Evolutionary conservation across 2,329 filamentous ascomycete species (phyloP).

Genomic region (Exophiala alcalophila): DNA sequence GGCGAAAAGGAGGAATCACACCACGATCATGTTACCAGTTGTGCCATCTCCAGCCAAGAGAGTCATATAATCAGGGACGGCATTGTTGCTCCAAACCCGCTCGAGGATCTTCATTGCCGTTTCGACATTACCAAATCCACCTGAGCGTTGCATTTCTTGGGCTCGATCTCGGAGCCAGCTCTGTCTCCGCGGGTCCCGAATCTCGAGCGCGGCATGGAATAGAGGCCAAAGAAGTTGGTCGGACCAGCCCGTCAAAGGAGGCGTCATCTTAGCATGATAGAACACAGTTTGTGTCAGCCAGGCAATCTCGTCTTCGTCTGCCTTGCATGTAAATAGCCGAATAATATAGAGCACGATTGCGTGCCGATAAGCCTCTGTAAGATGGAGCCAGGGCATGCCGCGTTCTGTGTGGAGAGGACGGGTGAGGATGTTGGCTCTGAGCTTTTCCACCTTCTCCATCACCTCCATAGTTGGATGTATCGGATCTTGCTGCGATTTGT

Average conservation of each 20-base stretch:
- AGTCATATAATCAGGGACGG: slow-evolving; percentile 2
- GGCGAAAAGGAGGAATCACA: background rate
- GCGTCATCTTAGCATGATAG: slow-evolving; percentile 8
- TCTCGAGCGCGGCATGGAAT: slow-evolving; percentile 9
- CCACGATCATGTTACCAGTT: slow-evolving; percentile 3
- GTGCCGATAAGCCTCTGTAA: slow-evolving; percentile 13
- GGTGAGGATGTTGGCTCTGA: slow-evolving; percentile 1
- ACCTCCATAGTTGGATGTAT: background rate
- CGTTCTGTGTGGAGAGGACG: slow-evolving; percentile 7
- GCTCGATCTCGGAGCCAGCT: slow-evolving; percentile 4
- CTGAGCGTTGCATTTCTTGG: slow-evolving; percentile 6
- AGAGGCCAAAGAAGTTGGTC: slow-evolving; percentile 12
- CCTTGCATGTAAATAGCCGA: slow-evolving; percentile 1
- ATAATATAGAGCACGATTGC: slow-evolving; percentile 12
- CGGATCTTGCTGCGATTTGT: slow-evolving; percentile 2
- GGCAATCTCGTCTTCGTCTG: slow-evolving; percentile 9
- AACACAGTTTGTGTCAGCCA: slow-evolving; percentile 11
- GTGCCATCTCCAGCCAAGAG: slow-evolving; percentile 1
- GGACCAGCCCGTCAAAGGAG: slow-evolving; percentile 7
- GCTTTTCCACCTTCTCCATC: background rate
- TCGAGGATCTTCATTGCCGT: slow-evolving; percentile 11
- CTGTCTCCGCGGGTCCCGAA: slow-evolving; percentile 1
- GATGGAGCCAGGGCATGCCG: slow-evolving; percentile 8
- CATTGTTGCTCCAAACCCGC: slow-evolving; percentile 2
- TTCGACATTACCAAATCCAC: slow-evolving; percentile 13